phyloP scores from a whole-genome alignment of 176 grass and related monocot species.

The Zea luxurians region DNA sequence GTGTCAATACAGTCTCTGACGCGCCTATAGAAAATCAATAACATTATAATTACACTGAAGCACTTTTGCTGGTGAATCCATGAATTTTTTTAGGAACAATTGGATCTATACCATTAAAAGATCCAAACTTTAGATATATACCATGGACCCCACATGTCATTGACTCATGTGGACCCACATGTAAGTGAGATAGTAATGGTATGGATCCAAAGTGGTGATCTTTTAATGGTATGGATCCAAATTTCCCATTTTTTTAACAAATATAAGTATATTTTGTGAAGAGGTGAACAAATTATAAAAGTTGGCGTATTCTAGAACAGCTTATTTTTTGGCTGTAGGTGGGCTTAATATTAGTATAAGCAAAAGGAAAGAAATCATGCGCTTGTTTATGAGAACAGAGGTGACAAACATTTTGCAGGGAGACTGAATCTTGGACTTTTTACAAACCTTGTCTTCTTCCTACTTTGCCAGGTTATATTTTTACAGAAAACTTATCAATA shows the following conservation, averaged over 20 bases:
- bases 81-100: background rate
- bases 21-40: constrained; percentile 8
- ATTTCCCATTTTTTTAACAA: background rate
- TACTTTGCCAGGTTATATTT: background rate
- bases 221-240: too few relatives aligned
- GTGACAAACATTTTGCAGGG: constrained; percentile 22
- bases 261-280: background rate
- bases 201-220: too few relatives aligned
- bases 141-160: too few relatives aligned
- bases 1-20: background rate
- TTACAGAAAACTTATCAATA: background rate
- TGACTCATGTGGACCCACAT: too few relatives aligned
- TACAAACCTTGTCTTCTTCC: background rate
- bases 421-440: background rate
- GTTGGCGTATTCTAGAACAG: background rate
- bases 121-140: too few relatives aligned
- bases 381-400: background rate
- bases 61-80: background rate
- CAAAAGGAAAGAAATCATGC: background rate
- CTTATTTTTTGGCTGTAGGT: background rate
- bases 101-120: too few relatives aligned
- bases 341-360: background rate
- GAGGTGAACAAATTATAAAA: background rate
- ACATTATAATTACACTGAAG: background rate
- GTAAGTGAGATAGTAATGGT: too few relatives aligned